These are phyloP conservation scores for Solanum microdontum DNA, from an alignment of 257 asterid genomes.

Conservation along the genomic window DNA sequence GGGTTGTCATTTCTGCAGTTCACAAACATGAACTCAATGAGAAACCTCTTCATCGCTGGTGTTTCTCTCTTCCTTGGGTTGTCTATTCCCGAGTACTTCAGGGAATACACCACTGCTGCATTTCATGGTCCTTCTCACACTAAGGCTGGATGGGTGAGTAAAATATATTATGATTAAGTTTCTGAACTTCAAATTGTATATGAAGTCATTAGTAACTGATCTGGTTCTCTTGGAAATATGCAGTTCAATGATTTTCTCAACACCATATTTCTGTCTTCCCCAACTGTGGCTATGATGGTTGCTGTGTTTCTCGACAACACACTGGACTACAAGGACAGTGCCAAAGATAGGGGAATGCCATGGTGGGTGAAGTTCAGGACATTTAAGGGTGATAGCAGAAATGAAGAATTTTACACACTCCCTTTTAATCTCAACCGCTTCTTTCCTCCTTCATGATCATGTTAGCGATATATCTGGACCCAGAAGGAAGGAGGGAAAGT, in stretches of 20 bases:
- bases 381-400: slow-evolving; percentile 83
- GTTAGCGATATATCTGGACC: not conserved
- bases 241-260: slow-evolving; percentile 95
- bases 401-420: slow-evolving; percentile 93
- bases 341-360: slow-evolving; percentile 91
- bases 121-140: slow-evolving; percentile 87
- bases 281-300: slow-evolving; percentile 70
- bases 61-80: slow-evolving; percentile 86
- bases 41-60: slow-evolving; percentile 81
- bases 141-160: slow-evolving; percentile 85
- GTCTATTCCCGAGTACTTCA: slow-evolving; percentile 89
- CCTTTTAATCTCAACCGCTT: slow-evolving; percentile 93
- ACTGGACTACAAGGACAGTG: slow-evolving; percentile 82
- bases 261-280: slow-evolving; percentile 75
- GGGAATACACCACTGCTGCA: slow-evolving; percentile 71
- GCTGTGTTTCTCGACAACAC: slow-evolving; percentile 90
- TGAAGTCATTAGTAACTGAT: not conserved
- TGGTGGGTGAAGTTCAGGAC: slow-evolving; percentile 96
- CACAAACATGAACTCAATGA: slow-evolving; percentile 96
- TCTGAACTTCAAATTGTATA: not conserved
- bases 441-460: slow-evolving; percentile 79
- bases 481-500: not conserved
- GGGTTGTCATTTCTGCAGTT: slow-evolving; percentile 91
- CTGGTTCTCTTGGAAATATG: not conserved
- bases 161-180: not conserved